Evolutionary conservation across 306 rosid species (phyloP), one percentile per base, ranked within the genome.

Genomic region (Castanea crenata): DNA sequence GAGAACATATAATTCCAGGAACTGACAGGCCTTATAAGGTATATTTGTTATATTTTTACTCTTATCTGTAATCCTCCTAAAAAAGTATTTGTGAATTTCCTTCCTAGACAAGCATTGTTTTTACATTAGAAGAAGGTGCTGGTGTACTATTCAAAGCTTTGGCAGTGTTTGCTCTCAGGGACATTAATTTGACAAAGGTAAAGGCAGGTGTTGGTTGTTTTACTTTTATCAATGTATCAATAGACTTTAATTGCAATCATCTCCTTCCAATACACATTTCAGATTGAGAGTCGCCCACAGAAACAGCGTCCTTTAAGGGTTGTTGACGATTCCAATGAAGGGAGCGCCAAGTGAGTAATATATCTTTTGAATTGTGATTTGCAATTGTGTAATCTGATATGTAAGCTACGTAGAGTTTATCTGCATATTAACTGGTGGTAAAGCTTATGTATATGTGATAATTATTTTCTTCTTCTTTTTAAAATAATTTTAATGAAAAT

Each of bases 281-380:
- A 94, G 98, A 94, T 94, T 14, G 98, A 94, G 85, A 88, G 92
- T 76, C 94, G 97, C 19, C 98, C 98, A 0, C 89, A 81, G 71
- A 90, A 78, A 78, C 96, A 89, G 59, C 88, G 88, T 44, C 92
- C 97, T 0, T 15, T 94, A 46, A 85, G 94, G 84, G 87, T 92
- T 58, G 97, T 90, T 13, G 92, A 92, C 71, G 96, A 90, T 85
- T 85, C 92, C 38, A 90, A 94, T 79, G 86, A 90, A 80, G 94
- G 93, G 74, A 90, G 86, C 77, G 90, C 94, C 83, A 90, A 78
- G 98, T 94, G 85, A 90, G 96, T 89, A 57, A 69, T 73, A 35
- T 23, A 38, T 65, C 34, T 68, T 57, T 72, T 73, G 5, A 41
- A 34, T 76, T 79, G 64, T 79, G 55, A 73, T 82, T 72, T 78